Base-by-base conservation (phyloP, 2,329 filamentous ascomycete genomes). In the Arthroderma sp. region DNA sequence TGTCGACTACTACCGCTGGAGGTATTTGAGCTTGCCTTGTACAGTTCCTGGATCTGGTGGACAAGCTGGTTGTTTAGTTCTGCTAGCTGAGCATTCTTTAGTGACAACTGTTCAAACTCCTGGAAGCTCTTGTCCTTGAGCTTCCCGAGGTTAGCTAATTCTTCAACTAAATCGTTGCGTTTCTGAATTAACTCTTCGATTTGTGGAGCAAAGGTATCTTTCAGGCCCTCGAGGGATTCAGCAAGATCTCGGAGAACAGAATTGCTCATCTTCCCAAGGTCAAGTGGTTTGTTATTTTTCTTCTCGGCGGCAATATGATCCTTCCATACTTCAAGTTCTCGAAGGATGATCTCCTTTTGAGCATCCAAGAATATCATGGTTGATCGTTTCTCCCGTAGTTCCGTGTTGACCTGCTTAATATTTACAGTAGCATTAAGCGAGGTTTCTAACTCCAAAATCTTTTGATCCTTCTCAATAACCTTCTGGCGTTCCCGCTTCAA, bases 11-110 rank as follows among this genome's bases (percentile, higher is more conserved):
- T 62, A 35, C 67, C 66, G 4, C 69, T 74, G 67, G 54, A 52
- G 63, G 75, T 64, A 55, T 75, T 75, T 57, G 80, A 85, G 67
- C 86, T 90, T 49, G 84, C 85, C 74, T 94, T 95, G 77, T 96
- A 94, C 31, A 90, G 82, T 66, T 87, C 89, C 70, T 97, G 91
- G 59, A 97, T 95, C 68, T 91, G 89, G 66, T 95, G 88, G 2
- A 94, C 91, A 57, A 98, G 78, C 68, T 95, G 88, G 65, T 95
- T 95, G 74, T 98, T 97, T 78, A 97, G 83, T 66, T 96, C 89
- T 28, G 88, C 86, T 60, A 98, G 79, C 73, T 97, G 91, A 0
- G 88, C 86, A 69, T 98, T 98, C 78, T 95, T 95, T 58, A 85
- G 86, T 9, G 89, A 95, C 47, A 98, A 77, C 67, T 94, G 89